These are phyloP conservation scores for Salmacisia buchloeana DNA, from an alignment of 1,284 basidiomycete species.

Conservation along the genomic window DNA sequence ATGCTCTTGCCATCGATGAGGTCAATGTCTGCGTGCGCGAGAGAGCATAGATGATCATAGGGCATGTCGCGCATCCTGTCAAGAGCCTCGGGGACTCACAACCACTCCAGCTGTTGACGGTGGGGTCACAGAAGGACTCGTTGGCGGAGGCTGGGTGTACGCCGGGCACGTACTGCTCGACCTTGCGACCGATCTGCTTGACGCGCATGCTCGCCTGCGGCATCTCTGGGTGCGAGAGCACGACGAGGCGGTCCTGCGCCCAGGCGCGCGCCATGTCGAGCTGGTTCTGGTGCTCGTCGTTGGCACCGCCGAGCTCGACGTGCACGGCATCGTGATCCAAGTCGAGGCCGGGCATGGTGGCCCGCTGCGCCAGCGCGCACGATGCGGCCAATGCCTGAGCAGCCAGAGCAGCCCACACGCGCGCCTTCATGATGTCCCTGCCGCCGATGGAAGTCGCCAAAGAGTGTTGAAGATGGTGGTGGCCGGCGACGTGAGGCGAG, in stretches of 20 bases:
- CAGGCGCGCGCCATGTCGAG: neutral
- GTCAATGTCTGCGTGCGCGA: constrained; percentile 55
- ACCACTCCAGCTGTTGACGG: constrained; percentile 39
- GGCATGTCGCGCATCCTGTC: too few relatives aligned
- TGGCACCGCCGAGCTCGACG: neutral
- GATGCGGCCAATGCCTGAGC: neutral
- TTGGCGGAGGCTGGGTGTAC: constrained; percentile 17
- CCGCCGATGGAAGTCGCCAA: too few relatives aligned
- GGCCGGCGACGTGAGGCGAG: too few relatives aligned
- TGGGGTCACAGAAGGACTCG: constrained; percentile 43
- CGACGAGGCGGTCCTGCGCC: constrained; percentile 8
- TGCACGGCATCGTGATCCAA: neutral
- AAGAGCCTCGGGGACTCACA: constrained; percentile 8
- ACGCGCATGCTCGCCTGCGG: constrained; percentile 32
- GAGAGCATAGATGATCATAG: too few relatives aligned
- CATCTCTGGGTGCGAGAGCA: constrained; percentile 35
- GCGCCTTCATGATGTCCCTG: too few relatives aligned
- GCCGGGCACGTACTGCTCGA: constrained; percentile 10
- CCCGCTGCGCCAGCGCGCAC: neutral
- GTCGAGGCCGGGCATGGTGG: neutral
- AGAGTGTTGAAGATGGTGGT: too few relatives aligned
- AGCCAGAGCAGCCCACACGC: too few relatives aligned
- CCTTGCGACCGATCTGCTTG: constrained; percentile 27
- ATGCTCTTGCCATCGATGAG: constrained; percentile 62
- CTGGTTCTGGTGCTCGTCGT: neutral